These are phyloP conservation scores for Saccharum officinarum DNA, from an alignment of 176 grass and related monocot genomes.

Conservation along the genomic window DNA sequence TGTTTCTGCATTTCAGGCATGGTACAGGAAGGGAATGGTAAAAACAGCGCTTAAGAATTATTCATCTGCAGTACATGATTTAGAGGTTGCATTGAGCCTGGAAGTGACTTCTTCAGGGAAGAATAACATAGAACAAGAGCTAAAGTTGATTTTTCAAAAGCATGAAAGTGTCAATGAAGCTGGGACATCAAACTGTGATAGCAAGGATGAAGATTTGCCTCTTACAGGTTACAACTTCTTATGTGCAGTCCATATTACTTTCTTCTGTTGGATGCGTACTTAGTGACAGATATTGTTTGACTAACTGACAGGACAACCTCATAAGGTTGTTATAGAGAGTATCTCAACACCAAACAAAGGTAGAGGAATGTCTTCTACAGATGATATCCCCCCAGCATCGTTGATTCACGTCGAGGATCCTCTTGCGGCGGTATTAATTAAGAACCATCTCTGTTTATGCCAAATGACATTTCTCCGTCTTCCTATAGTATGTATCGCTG, in stretches of 20 bases:
- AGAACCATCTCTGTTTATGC: slow-evolving; percentile 1
- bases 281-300: slow-evolving; percentile 39
- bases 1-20: slow-evolving; percentile 59
- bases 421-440: slow-evolving; percentile 69
- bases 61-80: slow-evolving; percentile 67
- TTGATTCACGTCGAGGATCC: slow-evolving; percentile 86
- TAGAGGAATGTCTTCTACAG: slow-evolving; percentile 70
- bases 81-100: slow-evolving; percentile 68
- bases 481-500: not conserved
- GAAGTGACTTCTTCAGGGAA: slow-evolving; percentile 69
- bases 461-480: slow-evolving; percentile 16
- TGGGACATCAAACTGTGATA: slow-evolving; percentile 23
- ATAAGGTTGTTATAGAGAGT: slow-evolving; percentile 54
- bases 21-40: slow-evolving; percentile 92
- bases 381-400: slow-evolving; percentile 64
- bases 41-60: slow-evolving; percentile 65
- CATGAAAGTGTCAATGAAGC: slow-evolving; percentile 31
- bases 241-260: slow-evolving; percentile 2
- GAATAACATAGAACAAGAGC: slow-evolving; percentile 70
- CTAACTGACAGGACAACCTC: slow-evolving; percentile 41
- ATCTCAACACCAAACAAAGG: slow-evolving; percentile 66
- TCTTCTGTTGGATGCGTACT: not conserved
- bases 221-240: slow-evolving; percentile 38
- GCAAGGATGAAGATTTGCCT: slow-evolving; percentile 27
- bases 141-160: slow-evolving; percentile 46